Evolutionary conservation across 345 rosid species (phyloP), one percentile per base, ranked within the genome.

Genomic region (rapeseed (Brassica napus)): DNA sequence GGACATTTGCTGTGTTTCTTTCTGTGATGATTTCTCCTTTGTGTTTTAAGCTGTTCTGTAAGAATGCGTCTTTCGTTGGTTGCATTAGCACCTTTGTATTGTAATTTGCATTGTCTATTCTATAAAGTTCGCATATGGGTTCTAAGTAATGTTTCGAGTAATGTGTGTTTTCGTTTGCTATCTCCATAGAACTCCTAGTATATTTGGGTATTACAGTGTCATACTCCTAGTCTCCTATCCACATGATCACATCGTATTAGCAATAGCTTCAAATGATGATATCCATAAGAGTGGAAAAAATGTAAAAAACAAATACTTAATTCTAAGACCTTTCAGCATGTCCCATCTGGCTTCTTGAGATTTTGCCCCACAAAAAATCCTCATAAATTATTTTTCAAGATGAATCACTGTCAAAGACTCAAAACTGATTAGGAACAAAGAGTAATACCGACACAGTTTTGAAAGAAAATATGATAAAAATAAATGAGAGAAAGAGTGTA

Each of bases 1-100:
- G 72, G 69, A 72, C 30, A 65, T 26, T 72, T 10, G 65, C 2
- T 74, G 59, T 79, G 65, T 61, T 59, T 15, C 23, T 54, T 54
- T 64, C 12, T 18, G 72, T 72, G 18, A 65, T 78, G 68, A 61
- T 72, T 9, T 39, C 1, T 71, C 3, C 9, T 26, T 44, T 67
- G 5, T 58, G 67, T 72, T 68, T 74, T 68, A 54, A 44, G 65
- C 15, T 79, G 57, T 74, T 15, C 9, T 74, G 58, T 12, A 55
- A 39, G 44, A 57, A 24, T 69, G 65, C 55, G 67, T 39, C 55
- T 67, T 72, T 67, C 11, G 10, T 67, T 79, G 63, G 24, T 72
- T 66, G 68, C 2, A 57, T 78, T 34, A 64, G 28, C 15, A 11
- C 34, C 49, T 54, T 35, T 68, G 0, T 11, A 44, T 59, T 68